Evolutionary conservation across 306 rosid species (phyloP).

Genomic region (Quercus dentata): DNA sequence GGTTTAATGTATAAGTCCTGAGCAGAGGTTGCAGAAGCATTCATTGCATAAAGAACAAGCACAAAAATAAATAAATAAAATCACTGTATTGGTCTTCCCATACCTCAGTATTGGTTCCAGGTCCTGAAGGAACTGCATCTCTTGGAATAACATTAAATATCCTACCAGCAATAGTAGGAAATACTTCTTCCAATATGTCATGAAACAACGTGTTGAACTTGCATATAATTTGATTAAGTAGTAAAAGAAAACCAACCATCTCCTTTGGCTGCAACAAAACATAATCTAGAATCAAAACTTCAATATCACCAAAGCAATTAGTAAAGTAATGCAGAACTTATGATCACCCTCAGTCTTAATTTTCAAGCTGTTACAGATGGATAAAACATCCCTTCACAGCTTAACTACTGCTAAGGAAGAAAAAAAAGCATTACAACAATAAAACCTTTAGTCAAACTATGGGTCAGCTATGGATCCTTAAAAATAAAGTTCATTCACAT

Average conservation of each 20-base stretch:
- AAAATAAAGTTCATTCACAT: too few species aligned
- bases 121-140: slow-evolving; percentile 73
- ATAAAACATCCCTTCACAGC: background rate
- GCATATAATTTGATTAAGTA: slow-evolving; percentile 92
- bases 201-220: slow-evolving; percentile 68
- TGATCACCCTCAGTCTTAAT: background rate
- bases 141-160: slow-evolving; percentile 70
- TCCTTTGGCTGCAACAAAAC: slow-evolving; percentile 79
- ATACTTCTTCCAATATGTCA: slow-evolving; percentile 80
- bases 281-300: slow-evolving; percentile 15
- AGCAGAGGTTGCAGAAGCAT: background rate
- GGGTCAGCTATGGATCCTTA: too few species aligned
- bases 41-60: slow-evolving; percentile 10
- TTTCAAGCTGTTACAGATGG: background rate
- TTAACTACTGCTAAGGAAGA: background rate
- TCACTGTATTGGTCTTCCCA: slow-evolving; percentile 4
- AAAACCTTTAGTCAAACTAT: too few species aligned
- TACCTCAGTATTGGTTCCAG: slow-evolving; percentile 91
- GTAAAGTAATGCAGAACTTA: background rate
- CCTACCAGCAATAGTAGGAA: slow-evolving; percentile 74
- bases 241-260: slow-evolving; percentile 68
- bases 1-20: background rate
- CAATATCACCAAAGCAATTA: background rate
- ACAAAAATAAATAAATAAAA: background rate
- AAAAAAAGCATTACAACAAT: too few species aligned